phyloP scores from a whole-genome alignment of 495 filamentous ascomycete genomes.

The Parmelia sp. region DNA sequence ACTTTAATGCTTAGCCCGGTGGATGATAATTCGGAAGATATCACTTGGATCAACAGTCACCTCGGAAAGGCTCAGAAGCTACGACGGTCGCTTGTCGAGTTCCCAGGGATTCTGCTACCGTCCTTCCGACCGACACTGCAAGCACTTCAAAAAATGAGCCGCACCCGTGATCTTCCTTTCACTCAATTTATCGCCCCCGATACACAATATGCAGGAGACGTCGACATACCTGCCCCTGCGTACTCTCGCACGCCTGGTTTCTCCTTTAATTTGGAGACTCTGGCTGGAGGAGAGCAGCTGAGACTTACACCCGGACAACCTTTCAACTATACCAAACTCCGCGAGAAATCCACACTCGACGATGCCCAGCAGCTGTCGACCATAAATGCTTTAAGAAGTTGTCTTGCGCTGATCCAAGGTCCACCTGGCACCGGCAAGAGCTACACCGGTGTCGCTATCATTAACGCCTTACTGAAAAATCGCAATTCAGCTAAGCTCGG shows the following conservation, averaged over 20 bases:
- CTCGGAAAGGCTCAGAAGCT: slow-evolving; percentile 21
- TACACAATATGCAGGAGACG: slow-evolving; percentile 3
- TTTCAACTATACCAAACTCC: slow-evolving; percentile 38
- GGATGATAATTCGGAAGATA: slow-evolving; percentile 28
- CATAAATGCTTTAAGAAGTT: slow-evolving; percentile 47
- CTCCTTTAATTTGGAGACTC: slow-evolving; percentile 44
- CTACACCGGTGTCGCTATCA: slow-evolving; percentile 52
- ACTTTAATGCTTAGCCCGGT: slow-evolving; percentile 27
- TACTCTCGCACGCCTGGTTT: slow-evolving; percentile 50
- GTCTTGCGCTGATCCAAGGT: slow-evolving; percentile 65
- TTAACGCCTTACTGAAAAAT: slow-evolving; percentile 59
- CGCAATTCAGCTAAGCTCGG: slow-evolving; percentile 44
- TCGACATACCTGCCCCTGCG: slow-evolving; percentile 42
- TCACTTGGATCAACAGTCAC: slow-evolving; percentile 28
- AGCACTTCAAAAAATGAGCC: slow-evolving; percentile 56
- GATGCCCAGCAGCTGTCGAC: slow-evolving; percentile 52
- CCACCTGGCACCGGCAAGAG: slow-evolving; percentile 78
- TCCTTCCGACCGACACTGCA: slow-evolving; percentile 62
- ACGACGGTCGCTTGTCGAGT: slow-evolving; percentile 53
- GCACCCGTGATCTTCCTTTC: slow-evolving; percentile 50
- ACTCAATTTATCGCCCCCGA: slow-evolving; percentile 49
- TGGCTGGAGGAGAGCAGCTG: slow-evolving; percentile 38
- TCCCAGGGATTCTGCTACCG: slow-evolving; percentile 60
- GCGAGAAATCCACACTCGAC: slow-evolving; percentile 48
- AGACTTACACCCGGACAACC: slow-evolving; percentile 33